Evolutionary conservation across 2,329 filamentous ascomycete genomes (phyloP).

Genomic region (Xylaria multiplex): DNA sequence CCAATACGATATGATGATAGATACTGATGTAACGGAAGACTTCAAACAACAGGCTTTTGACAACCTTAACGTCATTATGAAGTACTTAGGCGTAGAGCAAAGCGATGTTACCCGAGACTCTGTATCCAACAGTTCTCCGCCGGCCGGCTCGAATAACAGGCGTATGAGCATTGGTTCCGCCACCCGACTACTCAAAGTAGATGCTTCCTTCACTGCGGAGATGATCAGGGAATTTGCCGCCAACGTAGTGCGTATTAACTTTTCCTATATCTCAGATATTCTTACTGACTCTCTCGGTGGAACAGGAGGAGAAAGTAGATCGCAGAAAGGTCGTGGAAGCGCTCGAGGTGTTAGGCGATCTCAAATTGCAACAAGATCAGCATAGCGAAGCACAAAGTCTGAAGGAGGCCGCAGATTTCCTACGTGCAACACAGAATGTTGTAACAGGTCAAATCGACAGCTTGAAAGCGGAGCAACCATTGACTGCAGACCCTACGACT

Average conservation of each 20-base stretch:
- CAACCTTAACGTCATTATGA: conserved; percentile 44
- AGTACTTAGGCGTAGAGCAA: conserved; percentile 40
- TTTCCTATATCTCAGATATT: neutral
- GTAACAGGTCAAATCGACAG: neutral
- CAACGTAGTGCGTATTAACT: conserved; percentile 39
- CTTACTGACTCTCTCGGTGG: conserved; percentile 23
- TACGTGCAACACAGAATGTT: conserved; percentile 35
- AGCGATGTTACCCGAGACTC: conserved; percentile 33
- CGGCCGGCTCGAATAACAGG: conserved; percentile 15
- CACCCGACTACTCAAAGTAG: conserved; percentile 42
- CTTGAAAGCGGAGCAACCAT: neutral
- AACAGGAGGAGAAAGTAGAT: conserved; percentile 40
- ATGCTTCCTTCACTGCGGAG: conserved; percentile 43
- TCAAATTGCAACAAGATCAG: conserved; percentile 39
- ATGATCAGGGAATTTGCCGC: conserved; percentile 44
- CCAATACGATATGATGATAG: conserved; percentile 38
- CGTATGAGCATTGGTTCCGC: conserved; percentile 45
- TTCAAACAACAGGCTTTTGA: conserved; percentile 36
- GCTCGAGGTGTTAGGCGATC: conserved; percentile 44
- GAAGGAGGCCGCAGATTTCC: conserved; percentile 41
- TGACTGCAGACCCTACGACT: conserved; percentile 35
- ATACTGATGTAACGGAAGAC: conserved; percentile 27
- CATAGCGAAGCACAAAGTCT: conserved; percentile 41
- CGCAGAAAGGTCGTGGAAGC: conserved; percentile 44
- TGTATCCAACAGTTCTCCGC: conserved; percentile 9